phyloP scores from a whole-genome alignment of 1,284 basidiomycete genomes.

The Papiliotrema terrestris region DNA sequence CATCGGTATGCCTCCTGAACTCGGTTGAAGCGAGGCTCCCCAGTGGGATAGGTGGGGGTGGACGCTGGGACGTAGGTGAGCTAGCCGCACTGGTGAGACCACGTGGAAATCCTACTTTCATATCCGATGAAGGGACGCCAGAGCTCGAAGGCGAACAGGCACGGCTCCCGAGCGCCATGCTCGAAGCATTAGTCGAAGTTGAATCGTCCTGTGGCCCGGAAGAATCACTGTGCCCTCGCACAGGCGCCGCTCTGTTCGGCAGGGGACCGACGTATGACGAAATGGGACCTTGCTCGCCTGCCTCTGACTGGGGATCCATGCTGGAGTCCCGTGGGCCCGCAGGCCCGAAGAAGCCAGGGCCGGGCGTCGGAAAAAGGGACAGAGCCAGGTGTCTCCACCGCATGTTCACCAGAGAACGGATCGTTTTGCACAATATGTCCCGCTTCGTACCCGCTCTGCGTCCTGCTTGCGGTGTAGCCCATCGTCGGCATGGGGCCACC shows the following conservation, averaged over 20 bases:
- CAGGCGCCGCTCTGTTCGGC: too few species aligned
- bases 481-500: neutral
- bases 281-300: too few species aligned
- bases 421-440: neutral
- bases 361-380: neutral
- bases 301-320: too few species aligned
- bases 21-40: neutral
- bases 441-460: neutral
- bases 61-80: neutral
- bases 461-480: neutral
- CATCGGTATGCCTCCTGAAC: neutral
- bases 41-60: too few species aligned
- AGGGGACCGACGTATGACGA: too few species aligned
- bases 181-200: neutral
- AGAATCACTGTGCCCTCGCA: too few species aligned
- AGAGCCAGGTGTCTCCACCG: neutral
- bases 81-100: neutral
- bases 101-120: neutral
- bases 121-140: neutral
- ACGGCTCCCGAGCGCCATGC: neutral
- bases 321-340: too few species aligned
- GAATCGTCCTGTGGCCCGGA: too few species aligned
- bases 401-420: neutral
- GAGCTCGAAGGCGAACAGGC: neutral
- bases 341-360: too few species aligned